phyloP scores from a whole-genome alignment of 139 green algal species.

The Micromonas commoda region DNA sequence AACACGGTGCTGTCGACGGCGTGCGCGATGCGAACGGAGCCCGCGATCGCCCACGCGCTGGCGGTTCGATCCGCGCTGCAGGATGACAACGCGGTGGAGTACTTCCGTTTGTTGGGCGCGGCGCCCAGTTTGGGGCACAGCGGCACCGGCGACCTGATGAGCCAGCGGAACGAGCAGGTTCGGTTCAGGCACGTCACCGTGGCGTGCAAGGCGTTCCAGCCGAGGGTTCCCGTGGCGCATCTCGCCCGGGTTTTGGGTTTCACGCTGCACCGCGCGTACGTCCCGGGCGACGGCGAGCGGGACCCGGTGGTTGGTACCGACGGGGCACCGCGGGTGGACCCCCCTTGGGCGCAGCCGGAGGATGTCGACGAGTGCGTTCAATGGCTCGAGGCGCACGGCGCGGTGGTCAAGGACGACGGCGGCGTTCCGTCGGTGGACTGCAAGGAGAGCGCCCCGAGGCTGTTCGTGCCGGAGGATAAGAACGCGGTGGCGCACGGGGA shows the following conservation, averaged over 20 bases:
- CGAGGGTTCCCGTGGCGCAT: neutral
- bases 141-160: neutral
- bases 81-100: neutral
- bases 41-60: neutral
- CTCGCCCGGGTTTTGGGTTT: neutral
- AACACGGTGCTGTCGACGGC: neutral
- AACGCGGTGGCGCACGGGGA: conserved; percentile 2
- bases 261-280: neutral
- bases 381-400: conserved; percentile 3
- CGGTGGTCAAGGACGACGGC: neutral
- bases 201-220: neutral
- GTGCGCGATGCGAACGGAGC: neutral
- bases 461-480: neutral
- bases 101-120: neutral
- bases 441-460: neutral
- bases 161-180: neutral
- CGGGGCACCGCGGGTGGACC: too few species aligned
- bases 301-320: neutral
- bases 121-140: neutral
- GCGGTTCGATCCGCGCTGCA: neutral
- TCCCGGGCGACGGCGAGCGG: neutral
- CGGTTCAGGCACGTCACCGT: neutral
- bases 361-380: neutral
- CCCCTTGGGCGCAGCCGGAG: neutral
- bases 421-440: neutral